phyloP scores from a whole-genome alignment of 768 basidiomycete genomes.

The Mycena albidolilacea region DNA sequence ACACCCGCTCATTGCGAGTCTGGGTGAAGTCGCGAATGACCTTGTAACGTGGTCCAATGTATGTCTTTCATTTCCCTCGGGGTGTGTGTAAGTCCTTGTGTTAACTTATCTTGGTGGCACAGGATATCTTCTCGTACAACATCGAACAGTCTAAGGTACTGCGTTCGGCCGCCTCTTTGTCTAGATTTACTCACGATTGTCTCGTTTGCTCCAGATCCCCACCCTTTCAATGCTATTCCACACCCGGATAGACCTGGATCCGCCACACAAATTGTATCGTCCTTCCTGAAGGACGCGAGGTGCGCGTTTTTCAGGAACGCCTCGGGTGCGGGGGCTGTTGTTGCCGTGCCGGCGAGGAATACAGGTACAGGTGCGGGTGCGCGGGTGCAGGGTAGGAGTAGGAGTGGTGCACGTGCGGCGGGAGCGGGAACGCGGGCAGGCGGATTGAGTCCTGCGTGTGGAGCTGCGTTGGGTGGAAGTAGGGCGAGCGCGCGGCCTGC shows the following conservation, averaged over 20 bases:
- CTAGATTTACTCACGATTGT: constrained; percentile 3
- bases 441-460: too few relatives aligned
- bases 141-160: constrained; percentile 77
- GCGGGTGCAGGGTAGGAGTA: too few relatives aligned
- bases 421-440: too few relatives aligned
- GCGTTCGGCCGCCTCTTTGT: neutral
- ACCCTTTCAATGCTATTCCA: constrained; percentile 27
- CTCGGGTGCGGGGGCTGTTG: too few relatives aligned
- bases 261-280: too few relatives aligned
- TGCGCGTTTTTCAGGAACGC: too few relatives aligned
- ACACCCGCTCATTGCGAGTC: constrained; percentile 73
- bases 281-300: too few relatives aligned
- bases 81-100: constrained; percentile 41
- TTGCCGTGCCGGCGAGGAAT: too few relatives aligned
- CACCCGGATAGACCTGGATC: constrained; percentile 37
- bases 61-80: constrained; percentile 51
- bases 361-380: too few relatives aligned
- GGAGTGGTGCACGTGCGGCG: too few relatives aligned
- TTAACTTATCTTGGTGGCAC: constrained; percentile 41
- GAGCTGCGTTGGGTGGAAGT: too few relatives aligned
- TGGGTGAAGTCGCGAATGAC: constrained; percentile 86
- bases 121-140: constrained; percentile 92
- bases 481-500: too few relatives aligned
- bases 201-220: constrained; percentile 10
- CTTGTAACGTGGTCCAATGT: constrained; percentile 91